Evolutionary conservation across 192 early-diverging fungal genomes (phyloP).

Genomic region (Backusella westeae): DNA sequence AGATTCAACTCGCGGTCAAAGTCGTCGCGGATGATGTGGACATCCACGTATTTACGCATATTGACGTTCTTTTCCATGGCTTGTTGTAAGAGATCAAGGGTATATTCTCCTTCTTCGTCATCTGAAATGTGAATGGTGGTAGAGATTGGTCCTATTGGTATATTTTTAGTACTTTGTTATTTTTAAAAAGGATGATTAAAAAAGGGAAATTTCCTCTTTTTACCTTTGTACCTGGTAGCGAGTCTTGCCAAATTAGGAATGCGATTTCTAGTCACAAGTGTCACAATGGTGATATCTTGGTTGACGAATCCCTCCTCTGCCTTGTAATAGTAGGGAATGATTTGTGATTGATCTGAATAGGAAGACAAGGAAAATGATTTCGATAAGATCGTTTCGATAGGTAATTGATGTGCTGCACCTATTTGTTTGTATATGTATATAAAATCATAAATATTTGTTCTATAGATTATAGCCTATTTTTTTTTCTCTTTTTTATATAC

Average conservation of each 20-base stretch:
- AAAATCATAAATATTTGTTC: background rate
- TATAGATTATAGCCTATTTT: background rate
- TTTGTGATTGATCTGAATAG: slow-evolving; percentile 49
- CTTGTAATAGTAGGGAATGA: slow-evolving; percentile 54
- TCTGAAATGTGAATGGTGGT: slow-evolving; percentile 56
- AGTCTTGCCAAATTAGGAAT: slow-evolving; percentile 46
- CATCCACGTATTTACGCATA: slow-evolving; percentile 48
- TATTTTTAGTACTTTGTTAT: slow-evolving; percentile 32
- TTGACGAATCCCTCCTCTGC: slow-evolving; percentile 36
- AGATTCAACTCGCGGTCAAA: slow-evolving; percentile 62
- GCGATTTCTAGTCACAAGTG: slow-evolving; percentile 51
- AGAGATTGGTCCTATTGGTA: slow-evolving; percentile 51
- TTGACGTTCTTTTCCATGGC: slow-evolving; percentile 41
- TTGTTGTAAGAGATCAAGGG: slow-evolving; percentile 41
- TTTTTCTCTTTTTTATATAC: background rate
- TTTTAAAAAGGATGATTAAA: background rate
- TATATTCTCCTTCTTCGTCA: slow-evolving; percentile 44
- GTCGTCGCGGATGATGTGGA: slow-evolving; percentile 53
- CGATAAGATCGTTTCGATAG: slow-evolving; percentile 50
- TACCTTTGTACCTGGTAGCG: slow-evolving; percentile 47
- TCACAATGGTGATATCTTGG: slow-evolving; percentile 56
- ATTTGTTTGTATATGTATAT: background rate
- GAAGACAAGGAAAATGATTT: slow-evolving; percentile 53
- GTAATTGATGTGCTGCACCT: slow-evolving; percentile 19
- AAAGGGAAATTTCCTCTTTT: background rate